Conservation (phyloP, 2,329 filamentous ascomycete species). For the Hymenoscyphus linearis region DNA sequence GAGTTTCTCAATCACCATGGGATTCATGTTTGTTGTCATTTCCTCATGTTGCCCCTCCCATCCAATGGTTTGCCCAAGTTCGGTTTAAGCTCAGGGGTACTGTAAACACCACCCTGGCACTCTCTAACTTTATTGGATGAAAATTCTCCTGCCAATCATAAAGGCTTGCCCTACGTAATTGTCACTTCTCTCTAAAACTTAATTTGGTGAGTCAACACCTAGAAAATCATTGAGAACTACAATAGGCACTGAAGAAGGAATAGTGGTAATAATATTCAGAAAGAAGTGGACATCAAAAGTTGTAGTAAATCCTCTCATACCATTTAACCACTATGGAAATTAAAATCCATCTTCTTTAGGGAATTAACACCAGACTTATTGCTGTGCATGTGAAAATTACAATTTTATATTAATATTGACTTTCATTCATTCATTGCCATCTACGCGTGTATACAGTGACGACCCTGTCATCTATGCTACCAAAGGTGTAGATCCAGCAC, state of each 20-base stretch:
- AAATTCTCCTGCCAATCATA: slow-evolving; percentile 10
- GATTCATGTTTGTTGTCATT: slow-evolving; percentile 13
- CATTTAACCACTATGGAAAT: too few relatives aligned
- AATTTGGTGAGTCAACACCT: background rate
- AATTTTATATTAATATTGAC: background rate
- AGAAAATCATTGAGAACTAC: background rate
- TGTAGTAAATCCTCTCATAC: too few relatives aligned
- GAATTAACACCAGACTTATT: too few relatives aligned
- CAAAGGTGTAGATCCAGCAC: background rate
- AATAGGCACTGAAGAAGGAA: too few relatives aligned
- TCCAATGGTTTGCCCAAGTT: background rate
- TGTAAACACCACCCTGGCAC: background rate
- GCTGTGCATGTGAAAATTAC: background rate
- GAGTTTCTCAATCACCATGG: slow-evolving; percentile 1
- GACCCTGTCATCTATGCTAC: slow-evolving; percentile 6
- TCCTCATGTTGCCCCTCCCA: background rate
- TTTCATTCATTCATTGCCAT: slow-evolving; percentile 8
- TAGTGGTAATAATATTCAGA: too few relatives aligned
- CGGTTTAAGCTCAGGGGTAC: background rate
- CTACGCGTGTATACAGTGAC: slow-evolving; percentile 3
- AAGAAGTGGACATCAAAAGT: too few relatives aligned
- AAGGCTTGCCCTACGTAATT: background rate
- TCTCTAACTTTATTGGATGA: background rate
- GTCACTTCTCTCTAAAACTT: background rate
- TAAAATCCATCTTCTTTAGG: background rate